These are phyloP conservation scores for Betula pendula DNA, from an alignment of 306 rosid genomes.

Conservation along the genomic window DNA sequence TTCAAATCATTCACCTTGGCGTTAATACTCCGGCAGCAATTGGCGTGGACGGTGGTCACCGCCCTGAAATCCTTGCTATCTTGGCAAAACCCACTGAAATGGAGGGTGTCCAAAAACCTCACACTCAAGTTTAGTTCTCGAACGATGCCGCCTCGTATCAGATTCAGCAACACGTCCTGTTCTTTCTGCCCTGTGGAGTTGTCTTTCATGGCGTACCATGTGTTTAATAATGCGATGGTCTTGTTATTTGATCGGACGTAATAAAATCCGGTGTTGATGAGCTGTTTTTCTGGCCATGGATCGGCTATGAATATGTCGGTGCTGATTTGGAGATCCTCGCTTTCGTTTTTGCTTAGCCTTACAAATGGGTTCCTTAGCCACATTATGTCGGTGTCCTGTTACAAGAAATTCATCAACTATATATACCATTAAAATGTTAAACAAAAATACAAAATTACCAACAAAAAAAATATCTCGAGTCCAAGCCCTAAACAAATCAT, in stretches of 20 bases:
- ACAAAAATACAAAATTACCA: no score
- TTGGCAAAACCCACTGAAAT: conserved; percentile 85
- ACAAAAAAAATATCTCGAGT: no score
- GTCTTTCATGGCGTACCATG: conserved; percentile 64
- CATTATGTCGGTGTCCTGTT: conserved; percentile 77
- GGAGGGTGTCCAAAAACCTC: conserved; percentile 64
- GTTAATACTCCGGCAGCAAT: conserved; percentile 68
- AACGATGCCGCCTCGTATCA: conserved; percentile 39
- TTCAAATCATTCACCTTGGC: conserved; percentile 63
- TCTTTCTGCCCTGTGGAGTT: conserved; percentile 58
- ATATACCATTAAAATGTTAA: no score
- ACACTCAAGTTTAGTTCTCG: conserved; percentile 48
- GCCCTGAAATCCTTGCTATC: conserved; percentile 57
- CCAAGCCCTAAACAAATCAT: no score
- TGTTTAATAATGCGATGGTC: conserved; percentile 57
- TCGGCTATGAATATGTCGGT: conserved; percentile 44
- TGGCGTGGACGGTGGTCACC: conserved; percentile 72
- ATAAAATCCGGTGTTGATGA: conserved; percentile 80
- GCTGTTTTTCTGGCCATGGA: conserved; percentile 44
- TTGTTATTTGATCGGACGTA: conserved; percentile 60
- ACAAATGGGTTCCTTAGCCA: conserved; percentile 80
- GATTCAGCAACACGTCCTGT: conserved; percentile 62
- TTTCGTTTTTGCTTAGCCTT: conserved; percentile 52
- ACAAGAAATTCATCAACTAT: no score
- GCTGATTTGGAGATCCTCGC: conserved; percentile 68